Evolutionary conservation across 1,284 basidiomycete species (phyloP), one percentile per base, ranked within the genome.

Genomic region (Sparassis latifolia): DNA sequence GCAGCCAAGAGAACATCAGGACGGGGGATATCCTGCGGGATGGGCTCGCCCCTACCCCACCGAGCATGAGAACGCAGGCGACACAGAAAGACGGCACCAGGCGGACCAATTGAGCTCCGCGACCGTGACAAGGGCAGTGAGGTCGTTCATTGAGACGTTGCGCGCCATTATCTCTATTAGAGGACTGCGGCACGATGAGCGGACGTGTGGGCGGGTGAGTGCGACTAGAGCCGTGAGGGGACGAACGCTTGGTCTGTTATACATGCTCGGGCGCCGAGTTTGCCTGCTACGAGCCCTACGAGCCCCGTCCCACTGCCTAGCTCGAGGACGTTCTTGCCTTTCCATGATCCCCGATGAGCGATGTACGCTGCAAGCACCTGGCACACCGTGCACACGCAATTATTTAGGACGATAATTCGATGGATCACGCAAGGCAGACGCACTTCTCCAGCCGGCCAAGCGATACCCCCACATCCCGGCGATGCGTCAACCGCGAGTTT

Each of bases 381-480:
- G 5, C 37, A 50, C 43, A 30, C 40, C 41, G 42, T 35, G 53
- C 52, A 12, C 54, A 62, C 75, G 55, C 55, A 93, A 92, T 78
- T 94, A 82, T 55, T 92, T 94, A 10, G 93, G 20, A 20, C 20
- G 20, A 20, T 20, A 20, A 20, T 20, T 20, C 20, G 20, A 20
- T 20, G 20, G 20, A 20, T 20, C 20, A 20, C 20, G 20, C 40
- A 41, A 43, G 38, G 53, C 52, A 12, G 54, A 62, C 75, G 55
- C 55, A 93, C 92, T 78, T 94, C 83, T 55, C 92, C 93, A 10
- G 93, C 89, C 3, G 91, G 92, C 93, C 93, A 97, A 9, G 92
- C 84, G 44, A 93, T 80, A 0, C 93, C 93, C 10, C 93, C 93
- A 65, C 94, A 97, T 2, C 93, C 93, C 28, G 86, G 88, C 40